Conservation (phyloP, 73 alveolate species). For the Paramecium primaurelia region DNA sequence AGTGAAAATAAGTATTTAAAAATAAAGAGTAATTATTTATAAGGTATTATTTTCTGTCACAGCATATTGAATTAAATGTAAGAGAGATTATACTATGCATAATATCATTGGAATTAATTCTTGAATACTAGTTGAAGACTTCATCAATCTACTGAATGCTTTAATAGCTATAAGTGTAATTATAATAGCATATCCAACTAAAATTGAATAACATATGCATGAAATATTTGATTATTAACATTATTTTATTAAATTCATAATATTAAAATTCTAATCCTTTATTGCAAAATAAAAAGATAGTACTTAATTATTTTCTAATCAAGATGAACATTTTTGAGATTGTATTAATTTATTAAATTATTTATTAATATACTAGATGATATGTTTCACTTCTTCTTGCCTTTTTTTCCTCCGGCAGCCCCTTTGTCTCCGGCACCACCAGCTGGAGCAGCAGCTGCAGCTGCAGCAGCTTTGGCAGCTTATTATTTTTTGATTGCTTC, state of each 20-base stretch:
- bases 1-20: not conserved
- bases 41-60: not conserved
- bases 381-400: conserved; percentile 48
- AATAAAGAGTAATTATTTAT: not conserved
- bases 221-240: not conserved
- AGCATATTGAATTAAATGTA: not conserved
- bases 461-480: conserved; percentile 51
- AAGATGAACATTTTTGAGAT: not conserved
- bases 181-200: not conserved
- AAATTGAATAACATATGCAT: not conserved
- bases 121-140: not conserved
- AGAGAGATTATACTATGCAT: not conserved
- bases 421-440: conserved; percentile 38
- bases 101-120: not conserved
- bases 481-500: conserved; percentile 42
- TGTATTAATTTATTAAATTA: not conserved
- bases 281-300: not conserved
- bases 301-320: not conserved
- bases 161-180: not conserved
- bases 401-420: conserved; percentile 41
- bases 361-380: conserved; percentile 1
- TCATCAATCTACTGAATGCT: not conserved
- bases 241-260: not conserved
- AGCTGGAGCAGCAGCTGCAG: conserved; percentile 60
- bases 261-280: not conserved